These are phyloP conservation scores for Nicotiana noctiflora DNA, from an alignment of 257 asterid genomes.

Conservation along the genomic window DNA sequence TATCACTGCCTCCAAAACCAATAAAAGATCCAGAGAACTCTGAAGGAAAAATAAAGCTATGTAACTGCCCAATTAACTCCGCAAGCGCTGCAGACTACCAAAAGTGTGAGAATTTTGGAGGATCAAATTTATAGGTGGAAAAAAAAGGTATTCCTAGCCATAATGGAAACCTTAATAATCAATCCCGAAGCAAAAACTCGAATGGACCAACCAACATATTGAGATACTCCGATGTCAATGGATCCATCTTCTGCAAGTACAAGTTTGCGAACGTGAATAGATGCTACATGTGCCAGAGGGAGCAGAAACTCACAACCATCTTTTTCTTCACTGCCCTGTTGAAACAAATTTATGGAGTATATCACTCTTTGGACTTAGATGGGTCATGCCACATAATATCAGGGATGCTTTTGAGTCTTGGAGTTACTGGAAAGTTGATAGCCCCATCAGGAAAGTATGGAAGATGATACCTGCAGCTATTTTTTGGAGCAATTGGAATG, in stretches of 20 bases:
- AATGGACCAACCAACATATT: conserved; percentile 69
- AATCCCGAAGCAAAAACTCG: conserved; percentile 57
- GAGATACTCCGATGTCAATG: conserved; percentile 62
- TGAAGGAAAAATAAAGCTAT: conserved; percentile 25
- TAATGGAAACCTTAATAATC: conserved; percentile 69
- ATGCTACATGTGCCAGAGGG: too few relatives aligned
- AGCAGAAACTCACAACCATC: too few relatives aligned
- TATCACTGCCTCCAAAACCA: conserved; percentile 59
- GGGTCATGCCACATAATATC: too few relatives aligned
- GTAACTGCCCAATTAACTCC: conserved; percentile 10
- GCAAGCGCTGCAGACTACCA: neutral
- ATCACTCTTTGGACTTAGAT: too few relatives aligned
- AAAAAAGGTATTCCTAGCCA: too few relatives aligned
- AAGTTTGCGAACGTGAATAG: conserved; percentile 52
- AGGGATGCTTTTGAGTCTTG: too few relatives aligned
- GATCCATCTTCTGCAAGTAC: conserved; percentile 75
- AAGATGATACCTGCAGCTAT: too few relatives aligned
- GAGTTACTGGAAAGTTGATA: too few relatives aligned
- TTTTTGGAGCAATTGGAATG: too few relatives aligned
- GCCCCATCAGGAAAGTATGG: too few relatives aligned
- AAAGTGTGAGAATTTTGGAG: neutral
- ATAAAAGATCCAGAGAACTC: conserved; percentile 68
- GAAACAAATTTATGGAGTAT: too few relatives aligned
- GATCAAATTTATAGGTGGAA: neutral
- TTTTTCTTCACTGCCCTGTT: too few relatives aligned